phyloP scores from a whole-genome alignment of 2,329 filamentous ascomycete species.

The Trichoderma polysporum region DNA sequence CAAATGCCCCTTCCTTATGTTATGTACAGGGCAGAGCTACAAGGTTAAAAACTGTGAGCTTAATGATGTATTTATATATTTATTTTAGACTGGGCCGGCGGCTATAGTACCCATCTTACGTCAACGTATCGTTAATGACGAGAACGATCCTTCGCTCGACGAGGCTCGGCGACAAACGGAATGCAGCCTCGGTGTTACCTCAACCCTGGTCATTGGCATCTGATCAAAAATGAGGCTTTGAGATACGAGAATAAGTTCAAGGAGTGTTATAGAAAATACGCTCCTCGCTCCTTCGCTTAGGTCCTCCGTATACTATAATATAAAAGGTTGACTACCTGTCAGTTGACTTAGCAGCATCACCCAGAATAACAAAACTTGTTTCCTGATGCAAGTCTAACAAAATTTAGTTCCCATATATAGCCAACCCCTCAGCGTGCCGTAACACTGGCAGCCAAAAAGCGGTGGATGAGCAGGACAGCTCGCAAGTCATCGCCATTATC shows the following conservation, averaged over 20 bases:
- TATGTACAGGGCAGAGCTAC: not conserved
- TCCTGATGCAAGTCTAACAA: conserved; percentile 12
- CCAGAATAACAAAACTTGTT: conserved; percentile 3
- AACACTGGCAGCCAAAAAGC: not conserved
- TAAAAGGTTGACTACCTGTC: not conserved
- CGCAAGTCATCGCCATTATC: conserved; percentile 5
- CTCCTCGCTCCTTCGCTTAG: not conserved
- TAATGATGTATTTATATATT: not conserved
- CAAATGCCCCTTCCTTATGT: too few species aligned
- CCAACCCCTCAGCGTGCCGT: conserved; percentile 11
- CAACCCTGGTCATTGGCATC: not conserved
- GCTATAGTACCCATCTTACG: conserved; percentile 6
- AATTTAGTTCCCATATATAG: conserved; percentile 11
- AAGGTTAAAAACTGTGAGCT: too few species aligned
- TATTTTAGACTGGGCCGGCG: not conserved
- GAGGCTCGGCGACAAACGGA: not conserved
- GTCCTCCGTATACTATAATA: not conserved
- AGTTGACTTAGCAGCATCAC: not conserved
- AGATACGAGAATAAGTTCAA: not conserved
- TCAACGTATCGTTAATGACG: not conserved
- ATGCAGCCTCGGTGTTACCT: not conserved
- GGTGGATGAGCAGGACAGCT: conserved; percentile 8
- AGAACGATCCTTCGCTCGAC: not conserved
- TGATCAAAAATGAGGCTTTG: not conserved
- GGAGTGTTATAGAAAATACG: not conserved